Percentiles rank a stretch among this genome's conserved stretches.
Conservation (phyloP, 768 basidiomycete species). For the Tylopilus balloui region DNA sequence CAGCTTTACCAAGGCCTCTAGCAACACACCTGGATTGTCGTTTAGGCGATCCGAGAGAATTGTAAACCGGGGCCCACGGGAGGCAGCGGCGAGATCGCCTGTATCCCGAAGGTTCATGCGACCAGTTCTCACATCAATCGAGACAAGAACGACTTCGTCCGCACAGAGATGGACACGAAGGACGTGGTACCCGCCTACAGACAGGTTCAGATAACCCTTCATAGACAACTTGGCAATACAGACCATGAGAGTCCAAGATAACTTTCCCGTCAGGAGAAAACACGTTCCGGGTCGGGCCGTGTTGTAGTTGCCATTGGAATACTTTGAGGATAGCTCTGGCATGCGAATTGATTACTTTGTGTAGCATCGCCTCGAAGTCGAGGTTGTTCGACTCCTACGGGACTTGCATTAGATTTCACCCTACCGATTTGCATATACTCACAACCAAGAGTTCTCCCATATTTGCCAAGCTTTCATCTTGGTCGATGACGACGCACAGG, state of each 20-base stretch:
- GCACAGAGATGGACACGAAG: conserved; percentile 70
- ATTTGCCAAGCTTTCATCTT: conserved; percentile 42
- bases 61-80: conserved; percentile 63
- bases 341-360: conserved; percentile 61
- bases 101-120: conserved; percentile 74
- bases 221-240: conserved; percentile 4
- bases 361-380: conserved; percentile 69
- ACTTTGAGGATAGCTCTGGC: conserved; percentile 54
- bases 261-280: conserved; percentile 64
- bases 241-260: conserved; percentile 53
- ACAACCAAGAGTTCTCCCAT: conserved; percentile 53
- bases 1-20: conserved; percentile 53
- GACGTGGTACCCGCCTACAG: conserved; percentile 49
- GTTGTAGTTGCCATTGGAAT: conserved; percentile 53
- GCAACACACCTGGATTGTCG: conserved; percentile 57
- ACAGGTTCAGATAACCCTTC: conserved; percentile 2
- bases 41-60: conserved; percentile 60
- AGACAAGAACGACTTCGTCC: conserved; percentile 70
- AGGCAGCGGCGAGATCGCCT: conserved; percentile 73
- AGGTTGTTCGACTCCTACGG: conserved; percentile 59
- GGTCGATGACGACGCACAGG: conserved; percentile 53
- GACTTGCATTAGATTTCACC: not conserved
- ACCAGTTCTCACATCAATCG: conserved; percentile 78
- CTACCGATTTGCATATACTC: conserved; percentile 25
- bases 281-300: conserved; percentile 45